Evolutionary conservation across 106 monocot species (phyloP).

Genomic region (Cymbidium sinense): DNA sequence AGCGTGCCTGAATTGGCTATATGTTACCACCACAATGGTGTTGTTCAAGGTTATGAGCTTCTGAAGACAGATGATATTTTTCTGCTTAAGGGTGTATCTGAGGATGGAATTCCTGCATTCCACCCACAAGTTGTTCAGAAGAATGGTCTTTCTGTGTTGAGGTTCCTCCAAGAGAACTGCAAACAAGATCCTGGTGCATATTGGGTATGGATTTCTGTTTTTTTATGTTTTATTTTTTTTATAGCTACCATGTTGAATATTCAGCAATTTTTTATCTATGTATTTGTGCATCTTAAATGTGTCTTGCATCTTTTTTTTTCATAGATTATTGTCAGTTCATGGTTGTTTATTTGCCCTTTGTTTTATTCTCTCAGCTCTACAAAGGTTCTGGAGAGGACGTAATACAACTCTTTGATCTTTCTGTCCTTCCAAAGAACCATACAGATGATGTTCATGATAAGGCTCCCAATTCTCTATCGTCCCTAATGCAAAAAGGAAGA

Average conservation of each 20-base stretch:
- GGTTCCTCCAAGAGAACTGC: constrained; percentile 93
- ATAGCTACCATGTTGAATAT: neutral
- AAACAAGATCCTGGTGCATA: constrained; percentile 99
- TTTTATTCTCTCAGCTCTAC: constrained; percentile 56
- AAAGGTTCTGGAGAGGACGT: constrained; percentile 91
- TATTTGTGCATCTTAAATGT: neutral
- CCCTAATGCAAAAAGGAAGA: constrained; percentile 71
- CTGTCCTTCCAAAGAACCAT: constrained; percentile 63
- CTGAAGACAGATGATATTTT: constrained; percentile 96
- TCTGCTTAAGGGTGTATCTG: constrained; percentile 87
- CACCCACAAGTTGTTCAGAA: constrained; percentile 98
- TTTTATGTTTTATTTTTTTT: too few relatives aligned
- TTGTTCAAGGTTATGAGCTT: constrained; percentile 98
- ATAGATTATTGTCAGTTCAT: neutral
- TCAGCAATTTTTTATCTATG: neutral
- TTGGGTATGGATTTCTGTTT: constrained; percentile 51
- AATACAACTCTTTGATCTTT: constrained; percentile 89
- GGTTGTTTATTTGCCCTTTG: neutral
- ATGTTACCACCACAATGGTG: constrained; percentile 92
- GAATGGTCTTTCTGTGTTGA: constrained; percentile 88
- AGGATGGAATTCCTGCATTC: constrained; percentile 94
- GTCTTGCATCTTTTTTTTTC: neutral
- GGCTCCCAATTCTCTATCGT: constrained; percentile 41
- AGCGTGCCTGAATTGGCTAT: constrained; percentile 94
- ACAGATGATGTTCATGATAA: constrained; percentile 45